Percentiles rank a stretch among this genome's conserved stretches.
These are phyloP conservation scores for Balamuthia mandrillaris DNA, from an alignment of 208 protist genomes.

Conservation along the genomic window DNA sequence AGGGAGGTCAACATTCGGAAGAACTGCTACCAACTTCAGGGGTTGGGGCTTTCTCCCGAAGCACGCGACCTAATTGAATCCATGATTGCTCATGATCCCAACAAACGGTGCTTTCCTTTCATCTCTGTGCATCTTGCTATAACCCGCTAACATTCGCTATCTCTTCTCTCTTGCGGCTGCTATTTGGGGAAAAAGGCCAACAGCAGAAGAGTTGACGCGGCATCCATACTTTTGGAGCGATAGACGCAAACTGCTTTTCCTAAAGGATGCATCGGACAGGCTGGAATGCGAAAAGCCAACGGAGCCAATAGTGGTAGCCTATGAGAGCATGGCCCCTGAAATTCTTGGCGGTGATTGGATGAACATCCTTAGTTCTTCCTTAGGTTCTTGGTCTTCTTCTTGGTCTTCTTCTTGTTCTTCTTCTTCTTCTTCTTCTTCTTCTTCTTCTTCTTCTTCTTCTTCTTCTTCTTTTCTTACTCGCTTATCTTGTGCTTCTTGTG, in stretches of 20 bases:
- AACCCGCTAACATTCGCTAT: not conserved
- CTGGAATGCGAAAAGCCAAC: not conserved
- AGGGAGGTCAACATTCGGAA: slow-evolving; percentile 55
- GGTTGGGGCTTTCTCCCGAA: not conserved
- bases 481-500: too few species aligned
- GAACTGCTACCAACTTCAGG: not conserved
- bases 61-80: not conserved
- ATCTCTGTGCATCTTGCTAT: not conserved
- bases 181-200: not conserved
- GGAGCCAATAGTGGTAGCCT: too few species aligned
- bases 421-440: not conserved
- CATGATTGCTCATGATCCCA: not conserved
- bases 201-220: not conserved
- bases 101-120: not conserved
- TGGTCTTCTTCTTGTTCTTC: not conserved
- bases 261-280: not conserved
- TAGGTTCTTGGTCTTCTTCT: not conserved
- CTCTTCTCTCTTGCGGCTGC: not conserved
- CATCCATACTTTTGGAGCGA: slow-evolving; percentile 2
- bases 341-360: too few species aligned
- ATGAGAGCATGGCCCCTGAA: too few species aligned
- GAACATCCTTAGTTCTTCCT: too few species aligned
- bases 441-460: not conserved
- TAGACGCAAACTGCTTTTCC: slow-evolving; percentile 1
- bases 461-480: not conserved